Evolutionary conservation across 768 basidiomycete genomes (phyloP), one percentile per base, ranked within the genome.

Genomic region (Coprinellus micaceus): DNA sequence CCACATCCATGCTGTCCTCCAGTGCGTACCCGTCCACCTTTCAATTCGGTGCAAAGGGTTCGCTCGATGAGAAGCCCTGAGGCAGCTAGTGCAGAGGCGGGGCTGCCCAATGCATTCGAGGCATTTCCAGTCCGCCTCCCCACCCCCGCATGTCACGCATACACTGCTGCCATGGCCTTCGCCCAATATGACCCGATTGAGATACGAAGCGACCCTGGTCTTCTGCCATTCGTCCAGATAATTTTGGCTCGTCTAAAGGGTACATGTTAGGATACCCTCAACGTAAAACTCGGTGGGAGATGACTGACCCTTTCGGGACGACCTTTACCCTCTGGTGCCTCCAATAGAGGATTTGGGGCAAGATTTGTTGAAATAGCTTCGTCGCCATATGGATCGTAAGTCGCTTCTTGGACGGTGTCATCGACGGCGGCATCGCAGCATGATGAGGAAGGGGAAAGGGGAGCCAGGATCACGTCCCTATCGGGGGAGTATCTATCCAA

Each of bases 21-120:
- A 68, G 41, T 40, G 61, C 0, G 30, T 45, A 1, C 64, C 63
- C 37, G 61, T 65, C 66, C 66, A 66, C 13, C 40, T 9, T 44
- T 66, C 43, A 1, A 68, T 21, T 6, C 60, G 52, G 50, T 68
- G 67, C 13, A 63, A 58, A 12, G 57, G 59, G 49, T n/a, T 37
- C 3, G 4, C 9, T 9, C 19, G 2, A 15, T 51, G 49, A 3
- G 22, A 21, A 5, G 3, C 21, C 29, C 33, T 17, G 17, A 11
- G 36, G 33, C 49, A 51, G 6, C 13, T 37, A 7, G 2, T 5
- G 33, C 49, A 51, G n/a, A 36, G 17, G n/a, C 9, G 2, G 7
- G 19, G n/a, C 19, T n/a, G 5, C 10, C 49, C 33, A n/a, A 36
- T 10, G 19, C 49, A 51, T 4, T 51, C 49, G 4, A 22, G 22